Evolutionary conservation across 352 stramenopile species (phyloP).

Genomic region (Pythium periplocum): DNA sequence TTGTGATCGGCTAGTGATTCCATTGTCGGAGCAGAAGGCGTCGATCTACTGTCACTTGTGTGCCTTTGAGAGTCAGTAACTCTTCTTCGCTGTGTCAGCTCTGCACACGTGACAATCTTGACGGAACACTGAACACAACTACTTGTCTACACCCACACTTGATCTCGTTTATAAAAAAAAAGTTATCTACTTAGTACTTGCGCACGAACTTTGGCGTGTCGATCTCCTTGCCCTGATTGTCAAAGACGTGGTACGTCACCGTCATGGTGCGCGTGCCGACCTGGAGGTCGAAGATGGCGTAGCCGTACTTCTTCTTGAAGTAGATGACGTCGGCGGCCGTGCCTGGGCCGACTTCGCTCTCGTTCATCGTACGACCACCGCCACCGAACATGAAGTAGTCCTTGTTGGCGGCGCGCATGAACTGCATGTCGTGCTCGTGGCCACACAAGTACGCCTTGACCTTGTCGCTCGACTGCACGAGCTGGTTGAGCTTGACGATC

Average conservation of each 20-base stretch:
- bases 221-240: slow-evolving; percentile 24
- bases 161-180: no score
- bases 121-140: no score
- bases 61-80: no score
- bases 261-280: slow-evolving; percentile 16
- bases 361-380: slow-evolving; percentile 25
- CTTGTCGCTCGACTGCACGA: slow-evolving; percentile 19
- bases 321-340: slow-evolving; percentile 25
- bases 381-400: slow-evolving; percentile 39
- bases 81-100: no score
- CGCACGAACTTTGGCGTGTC: slow-evolving; percentile 24
- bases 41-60: no score
- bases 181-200: slow-evolving; percentile 12
- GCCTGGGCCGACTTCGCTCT: slow-evolving; percentile 18
- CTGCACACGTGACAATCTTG: no score
- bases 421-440: slow-evolving; percentile 43
- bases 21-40: no score
- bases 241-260: slow-evolving; percentile 34
- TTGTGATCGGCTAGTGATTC: no score
- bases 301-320: slow-evolving; percentile 32
- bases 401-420: slow-evolving; percentile 18
- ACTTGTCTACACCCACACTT: no score
- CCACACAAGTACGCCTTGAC: slow-evolving; percentile 34
- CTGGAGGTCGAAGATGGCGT: slow-evolving; percentile 26
- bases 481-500: slow-evolving; percentile 20